Evolutionary conservation across 352 stramenopile species (phyloP).

Genomic region (Globisporangium irregulare): DNA sequence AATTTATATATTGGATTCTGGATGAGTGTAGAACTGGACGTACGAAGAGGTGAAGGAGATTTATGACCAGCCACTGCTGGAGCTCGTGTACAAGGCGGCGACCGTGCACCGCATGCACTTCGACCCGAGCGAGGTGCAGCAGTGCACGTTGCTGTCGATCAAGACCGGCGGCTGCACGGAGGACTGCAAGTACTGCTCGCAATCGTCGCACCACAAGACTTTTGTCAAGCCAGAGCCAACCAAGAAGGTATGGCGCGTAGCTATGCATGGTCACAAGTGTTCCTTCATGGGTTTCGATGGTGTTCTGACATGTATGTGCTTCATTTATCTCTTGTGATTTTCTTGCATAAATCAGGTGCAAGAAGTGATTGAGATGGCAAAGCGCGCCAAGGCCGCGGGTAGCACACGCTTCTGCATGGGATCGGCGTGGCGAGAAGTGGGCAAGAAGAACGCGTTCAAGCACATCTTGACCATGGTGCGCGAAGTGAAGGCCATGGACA

Average conservation of each 20-base stretch:
- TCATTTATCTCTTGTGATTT: neutral
- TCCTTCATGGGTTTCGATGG: neutral
- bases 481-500: slow-evolving; percentile 89
- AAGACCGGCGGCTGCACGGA: slow-evolving; percentile 96
- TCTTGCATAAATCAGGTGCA: slow-evolving; percentile 51
- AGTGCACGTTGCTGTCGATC: slow-evolving; percentile 97
- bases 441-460: slow-evolving; percentile 98
- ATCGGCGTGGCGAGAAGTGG: slow-evolving; percentile 96
- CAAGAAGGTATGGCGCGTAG: slow-evolving; percentile 77
- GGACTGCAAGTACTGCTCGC: slow-evolving; percentile 96
- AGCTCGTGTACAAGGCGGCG: slow-evolving; percentile 96
- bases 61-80: slow-evolving; percentile 94
- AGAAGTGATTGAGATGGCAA: slow-evolving; percentile 95
- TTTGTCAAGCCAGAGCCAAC: slow-evolving; percentile 97
- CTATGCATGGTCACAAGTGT: slow-evolving; percentile 9
- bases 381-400: slow-evolving; percentile 93
- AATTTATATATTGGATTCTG: neutral
- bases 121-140: slow-evolving; percentile 95
- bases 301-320: neutral
- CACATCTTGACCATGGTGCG: slow-evolving; percentile 97
- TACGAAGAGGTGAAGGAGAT: slow-evolving; percentile 94
- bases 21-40: slow-evolving; percentile 86
- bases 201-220: slow-evolving; percentile 96
- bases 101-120: slow-evolving; percentile 98
- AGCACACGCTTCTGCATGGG: slow-evolving; percentile 99